Evolutionary conservation across 2,329 filamentous ascomycete genomes (phyloP).

Genomic region (Ophiostoma himal-ulmi): DNA sequence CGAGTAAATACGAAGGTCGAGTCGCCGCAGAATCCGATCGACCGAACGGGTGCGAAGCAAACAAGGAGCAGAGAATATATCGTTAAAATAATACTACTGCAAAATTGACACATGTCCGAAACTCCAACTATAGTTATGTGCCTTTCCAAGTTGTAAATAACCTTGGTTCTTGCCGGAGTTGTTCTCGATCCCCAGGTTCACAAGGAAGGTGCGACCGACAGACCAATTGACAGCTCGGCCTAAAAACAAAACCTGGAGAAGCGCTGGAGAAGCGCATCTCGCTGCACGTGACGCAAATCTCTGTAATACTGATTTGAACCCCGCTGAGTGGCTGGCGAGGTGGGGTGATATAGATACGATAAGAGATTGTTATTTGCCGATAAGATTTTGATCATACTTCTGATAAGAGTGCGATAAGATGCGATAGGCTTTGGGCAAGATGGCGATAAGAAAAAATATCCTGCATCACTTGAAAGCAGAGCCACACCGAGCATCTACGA

Average conservation of each 20-base stretch:
- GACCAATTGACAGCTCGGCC: not conserved
- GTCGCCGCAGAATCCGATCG: constrained; percentile 25
- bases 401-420: constrained; percentile 5
- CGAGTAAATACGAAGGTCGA: constrained; percentile 27
- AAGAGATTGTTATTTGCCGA: not conserved
- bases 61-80: no score
- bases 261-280: not conserved
- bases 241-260: constrained; percentile 5
- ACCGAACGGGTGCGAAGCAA: constrained; percentile 19
- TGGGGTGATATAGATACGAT: constrained; percentile 7
- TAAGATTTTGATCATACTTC: not conserved
- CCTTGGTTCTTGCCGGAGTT: constrained; percentile 1
- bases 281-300: not conserved
- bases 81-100: not conserved
- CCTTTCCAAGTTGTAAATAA: not conserved
- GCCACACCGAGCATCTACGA: not conserved
- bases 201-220: constrained; percentile 4
- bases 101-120: not conserved
- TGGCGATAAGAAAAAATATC: constrained; percentile 17
- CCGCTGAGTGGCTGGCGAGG: not conserved
- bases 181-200: not conserved
- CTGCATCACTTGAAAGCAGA: not conserved
- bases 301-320: constrained; percentile 1
- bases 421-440: no score
- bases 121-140: not conserved